Evolutionary conservation across 768 basidiomycete species (phyloP).

Genomic region (Boletus rex-veris): DNA sequence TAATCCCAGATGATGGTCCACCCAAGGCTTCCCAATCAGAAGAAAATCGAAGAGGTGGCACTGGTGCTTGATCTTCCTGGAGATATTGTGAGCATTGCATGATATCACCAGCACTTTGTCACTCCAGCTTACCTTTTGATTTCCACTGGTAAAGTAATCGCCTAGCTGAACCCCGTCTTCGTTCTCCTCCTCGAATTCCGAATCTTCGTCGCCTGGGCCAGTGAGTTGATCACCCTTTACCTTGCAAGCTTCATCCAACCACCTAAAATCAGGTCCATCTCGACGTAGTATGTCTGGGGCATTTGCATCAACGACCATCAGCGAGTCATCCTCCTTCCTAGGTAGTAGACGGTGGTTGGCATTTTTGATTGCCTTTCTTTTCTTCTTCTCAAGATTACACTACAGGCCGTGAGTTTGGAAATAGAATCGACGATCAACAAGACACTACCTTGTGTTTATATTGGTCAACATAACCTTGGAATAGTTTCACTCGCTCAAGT

Average conservation of each 20-base stretch:
- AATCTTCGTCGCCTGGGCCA: slow-evolving; percentile 11
- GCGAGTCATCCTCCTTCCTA: slow-evolving; percentile 26
- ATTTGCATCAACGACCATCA: slow-evolving; percentile 29
- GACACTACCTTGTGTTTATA: slow-evolving; percentile 24
- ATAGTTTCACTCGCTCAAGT: slow-evolving; percentile 21
- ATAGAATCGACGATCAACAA: background rate
- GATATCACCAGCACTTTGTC: background rate
- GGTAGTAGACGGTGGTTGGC: slow-evolving; percentile 2
- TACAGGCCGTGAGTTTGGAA: slow-evolving; percentile 5
- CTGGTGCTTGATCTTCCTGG: slow-evolving; percentile 4
- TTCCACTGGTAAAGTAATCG: background rate
- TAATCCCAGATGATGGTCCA: slow-evolving; percentile 4
- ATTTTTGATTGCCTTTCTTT: slow-evolving; percentile 23
- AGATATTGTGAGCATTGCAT: slow-evolving; percentile 1
- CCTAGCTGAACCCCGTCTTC: slow-evolving; percentile 16
- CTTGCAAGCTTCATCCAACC: slow-evolving; percentile 28
- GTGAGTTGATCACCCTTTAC: slow-evolving; percentile 26
- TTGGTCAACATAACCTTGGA: slow-evolving; percentile 18
- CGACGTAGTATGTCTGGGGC: slow-evolving; percentile 20
- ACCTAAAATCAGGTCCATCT: slow-evolving; percentile 14
- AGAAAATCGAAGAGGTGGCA: slow-evolving; percentile 7
- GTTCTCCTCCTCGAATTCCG: slow-evolving; percentile 15
- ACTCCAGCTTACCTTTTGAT: slow-evolving; percentile 6
- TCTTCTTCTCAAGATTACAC: slow-evolving; percentile 25
- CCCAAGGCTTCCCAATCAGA: slow-evolving; percentile 17